These are phyloP conservation scores for Aspergillus pseudotamarii DNA, from an alignment of 2,329 filamentous ascomycete species.

Conservation along the genomic window DNA sequence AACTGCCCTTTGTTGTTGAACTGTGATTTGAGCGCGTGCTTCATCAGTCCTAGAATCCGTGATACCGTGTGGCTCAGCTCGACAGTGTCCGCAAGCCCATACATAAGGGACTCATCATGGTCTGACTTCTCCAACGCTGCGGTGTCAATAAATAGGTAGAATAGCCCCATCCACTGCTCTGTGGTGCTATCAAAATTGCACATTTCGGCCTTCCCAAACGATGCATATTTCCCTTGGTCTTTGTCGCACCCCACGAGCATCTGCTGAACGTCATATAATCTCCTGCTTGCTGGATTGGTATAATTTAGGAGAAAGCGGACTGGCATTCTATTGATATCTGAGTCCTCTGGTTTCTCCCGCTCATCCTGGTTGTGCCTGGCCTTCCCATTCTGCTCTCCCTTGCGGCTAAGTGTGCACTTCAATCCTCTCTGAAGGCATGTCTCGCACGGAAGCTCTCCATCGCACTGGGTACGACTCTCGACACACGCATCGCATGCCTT, in stretches of 20 bases:
- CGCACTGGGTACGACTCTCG: neutral
- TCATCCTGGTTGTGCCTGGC: accelerated
- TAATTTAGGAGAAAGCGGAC: neutral
- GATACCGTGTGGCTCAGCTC: neutral
- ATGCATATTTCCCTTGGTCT: neutral
- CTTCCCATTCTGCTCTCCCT: neutral
- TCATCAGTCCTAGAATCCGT: neutral
- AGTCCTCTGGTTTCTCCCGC: neutral
- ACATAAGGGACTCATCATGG: neutral
- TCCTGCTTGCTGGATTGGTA: neutral
- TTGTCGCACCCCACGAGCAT: neutral
- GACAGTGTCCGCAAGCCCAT: neutral
- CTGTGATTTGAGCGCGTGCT: neutral
- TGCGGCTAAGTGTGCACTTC: neutral
- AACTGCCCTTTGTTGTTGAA: accelerated
- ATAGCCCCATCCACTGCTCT: neutral
- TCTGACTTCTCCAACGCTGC: neutral
- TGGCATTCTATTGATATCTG: neutral
- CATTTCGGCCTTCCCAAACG: neutral
- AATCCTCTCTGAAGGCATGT: neutral
- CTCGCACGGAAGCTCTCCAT: neutral
- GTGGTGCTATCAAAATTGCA: accelerated
- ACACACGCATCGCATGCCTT: neutral
- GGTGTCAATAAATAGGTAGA: neutral
- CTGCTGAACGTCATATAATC: neutral